phyloP scores from a whole-genome alignment of 441 rosid genomes.

The Biscutella laevigata region DNA sequence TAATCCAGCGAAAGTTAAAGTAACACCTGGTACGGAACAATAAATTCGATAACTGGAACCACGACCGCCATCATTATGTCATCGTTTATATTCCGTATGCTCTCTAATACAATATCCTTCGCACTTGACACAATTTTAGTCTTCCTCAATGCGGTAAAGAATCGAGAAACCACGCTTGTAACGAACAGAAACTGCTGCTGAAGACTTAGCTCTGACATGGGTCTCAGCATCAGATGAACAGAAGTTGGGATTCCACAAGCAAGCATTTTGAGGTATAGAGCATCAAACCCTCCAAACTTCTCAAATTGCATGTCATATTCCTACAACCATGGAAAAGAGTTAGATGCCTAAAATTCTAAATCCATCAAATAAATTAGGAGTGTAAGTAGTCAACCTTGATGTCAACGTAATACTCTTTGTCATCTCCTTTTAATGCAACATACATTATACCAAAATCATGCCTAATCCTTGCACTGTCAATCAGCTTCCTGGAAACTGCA shows the following conservation, averaged over 20 bases:
- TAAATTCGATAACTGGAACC: constrained; percentile 58
- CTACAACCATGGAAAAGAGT: constrained; percentile 38
- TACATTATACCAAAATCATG: constrained; percentile 93
- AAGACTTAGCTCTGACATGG: constrained; percentile 72
- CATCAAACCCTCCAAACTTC: constrained; percentile 92
- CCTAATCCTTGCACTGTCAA: constrained; percentile 76
- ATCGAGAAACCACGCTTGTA: constrained; percentile 39
- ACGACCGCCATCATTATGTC: constrained; percentile 59
- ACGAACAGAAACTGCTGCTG: constrained; percentile 64
- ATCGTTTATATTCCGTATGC: constrained; percentile 49
- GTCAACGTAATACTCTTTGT: constrained; percentile 63
- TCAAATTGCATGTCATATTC: constrained; percentile 80
- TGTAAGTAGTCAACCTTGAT: constrained; percentile 48
- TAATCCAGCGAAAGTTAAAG: constrained; percentile 12
- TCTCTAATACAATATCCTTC: constrained; percentile 42
- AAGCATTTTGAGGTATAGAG: constrained; percentile 86
- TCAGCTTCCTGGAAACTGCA: constrained; percentile 75
- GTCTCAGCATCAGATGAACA: constrained; percentile 90
- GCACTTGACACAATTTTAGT: constrained; percentile 33
- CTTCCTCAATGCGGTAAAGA: constrained; percentile 54
- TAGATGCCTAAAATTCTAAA: constrained; percentile 18
- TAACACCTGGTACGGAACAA: constrained; percentile 75
- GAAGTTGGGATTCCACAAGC: constrained; percentile 72
- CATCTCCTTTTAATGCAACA: constrained; percentile 74
- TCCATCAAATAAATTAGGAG: constrained; percentile 8